Percentiles rank a stretch among this genome's conserved stretches.
Evolutionary conservation across 805 yeast genomes (phyloP).

Genomic region (Kockiozyma suomiensis): DNA sequence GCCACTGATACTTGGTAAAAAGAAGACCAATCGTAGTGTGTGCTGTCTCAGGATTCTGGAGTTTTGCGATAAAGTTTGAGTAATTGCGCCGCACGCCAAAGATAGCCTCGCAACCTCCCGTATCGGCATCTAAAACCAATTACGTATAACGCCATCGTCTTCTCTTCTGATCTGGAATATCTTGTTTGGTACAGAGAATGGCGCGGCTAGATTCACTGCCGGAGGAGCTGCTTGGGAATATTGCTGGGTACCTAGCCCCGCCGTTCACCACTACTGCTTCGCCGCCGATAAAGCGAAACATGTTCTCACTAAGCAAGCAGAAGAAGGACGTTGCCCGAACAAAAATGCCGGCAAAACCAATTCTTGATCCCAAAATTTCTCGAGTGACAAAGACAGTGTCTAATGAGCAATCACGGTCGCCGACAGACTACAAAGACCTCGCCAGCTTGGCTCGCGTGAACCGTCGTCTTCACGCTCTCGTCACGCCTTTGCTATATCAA

Average conservation of each 20-base stretch:
- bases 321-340: background rate
- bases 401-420: background rate
- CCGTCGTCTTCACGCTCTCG: slow-evolving; percentile 19
- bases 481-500: slow-evolving; percentile 26
- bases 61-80: background rate
- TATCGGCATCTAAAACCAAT: too few relatives aligned
- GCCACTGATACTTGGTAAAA: background rate
- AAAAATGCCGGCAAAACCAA: slow-evolving; percentile 2
- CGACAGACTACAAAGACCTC: slow-evolving; percentile 19
- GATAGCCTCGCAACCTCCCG: background rate
- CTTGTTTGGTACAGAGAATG: background rate
- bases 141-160: too few relatives aligned
- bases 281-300: slow-evolving; percentile 10
- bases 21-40: background rate
- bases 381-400: background rate
- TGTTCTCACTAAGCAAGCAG: slow-evolving; percentile 4
- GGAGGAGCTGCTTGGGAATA: slow-evolving; percentile 25
- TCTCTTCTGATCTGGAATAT: too few relatives aligned
- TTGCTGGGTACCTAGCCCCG: slow-evolving; percentile 16
- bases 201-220: slow-evolving; percentile 21
- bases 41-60: background rate
- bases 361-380: background rate
- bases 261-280: slow-evolving; percentile 11
- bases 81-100: slow-evolving; percentile 6
- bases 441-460: slow-evolving; percentile 17